phyloP scores from a whole-genome alignment of 1,284 basidiomycete genomes.

The Agaricales sp. region DNA sequence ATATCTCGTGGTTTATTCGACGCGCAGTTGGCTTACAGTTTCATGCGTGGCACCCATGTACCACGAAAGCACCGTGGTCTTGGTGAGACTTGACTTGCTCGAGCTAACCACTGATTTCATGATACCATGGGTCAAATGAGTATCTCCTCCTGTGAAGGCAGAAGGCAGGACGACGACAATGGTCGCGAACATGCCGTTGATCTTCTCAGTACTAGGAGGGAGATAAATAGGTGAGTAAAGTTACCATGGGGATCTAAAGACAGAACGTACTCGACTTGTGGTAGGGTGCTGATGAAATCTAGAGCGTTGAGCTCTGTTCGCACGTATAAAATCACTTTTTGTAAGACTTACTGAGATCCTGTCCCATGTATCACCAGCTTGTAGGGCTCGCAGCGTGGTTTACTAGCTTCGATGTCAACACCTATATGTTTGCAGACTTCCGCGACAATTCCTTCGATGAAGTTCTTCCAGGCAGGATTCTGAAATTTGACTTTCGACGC shows the following conservation, averaged over 20 bases:
- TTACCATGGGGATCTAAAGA: constrained; percentile 2
- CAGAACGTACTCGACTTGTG: no score
- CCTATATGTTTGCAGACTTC: constrained; percentile 25
- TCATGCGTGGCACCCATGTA: constrained; percentile 36
- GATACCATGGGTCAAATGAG: constrained; percentile 26
- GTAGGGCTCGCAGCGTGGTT: constrained; percentile 28
- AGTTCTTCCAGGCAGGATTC: constrained; percentile 25
- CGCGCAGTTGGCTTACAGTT: no score
- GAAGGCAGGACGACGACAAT: constrained; percentile 34
- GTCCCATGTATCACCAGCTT: constrained; percentile 34
- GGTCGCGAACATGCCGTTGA: constrained; percentile 33
- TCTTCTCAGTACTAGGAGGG: constrained; percentile 28
- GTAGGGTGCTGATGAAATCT: no score
- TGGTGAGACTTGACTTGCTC: not conserved
- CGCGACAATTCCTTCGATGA: constrained; percentile 16
- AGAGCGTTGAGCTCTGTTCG: no score
- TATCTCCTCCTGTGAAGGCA: constrained; percentile 28
- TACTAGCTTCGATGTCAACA: constrained; percentile 13
- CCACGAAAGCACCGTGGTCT: constrained; percentile 32
- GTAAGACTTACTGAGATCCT: constrained; percentile 31
- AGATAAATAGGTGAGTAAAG: constrained; percentile 15
- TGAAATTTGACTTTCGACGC: constrained; percentile 20
- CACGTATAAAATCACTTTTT: no score
- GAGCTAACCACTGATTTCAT: not conserved
- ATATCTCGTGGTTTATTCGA: no score